Conservation (phyloP, 257 asterid species). For the Capsicum rhomboideum region DNA sequence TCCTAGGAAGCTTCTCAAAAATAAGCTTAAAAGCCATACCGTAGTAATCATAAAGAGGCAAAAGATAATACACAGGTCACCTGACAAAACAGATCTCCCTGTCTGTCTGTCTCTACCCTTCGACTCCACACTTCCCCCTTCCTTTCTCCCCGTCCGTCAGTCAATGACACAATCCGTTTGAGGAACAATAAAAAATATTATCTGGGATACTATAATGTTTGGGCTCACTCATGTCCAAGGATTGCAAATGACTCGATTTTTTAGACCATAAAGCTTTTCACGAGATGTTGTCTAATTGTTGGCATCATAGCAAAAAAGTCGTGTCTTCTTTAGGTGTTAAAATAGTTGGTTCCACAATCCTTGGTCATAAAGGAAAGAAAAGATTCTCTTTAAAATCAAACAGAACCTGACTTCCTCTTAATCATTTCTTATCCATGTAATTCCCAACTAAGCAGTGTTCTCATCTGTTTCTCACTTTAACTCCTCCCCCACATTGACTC, state of each 20-base stretch:
- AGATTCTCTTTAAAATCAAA: background rate
- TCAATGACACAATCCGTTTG: too few species aligned
- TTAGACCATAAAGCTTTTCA: background rate
- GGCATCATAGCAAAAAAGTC: background rate
- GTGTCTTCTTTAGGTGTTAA: background rate
- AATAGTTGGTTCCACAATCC: background rate
- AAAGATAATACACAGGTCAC: background rate
- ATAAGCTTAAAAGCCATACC: background rate
- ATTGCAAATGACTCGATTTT: background rate
- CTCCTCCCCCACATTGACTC: background rate
- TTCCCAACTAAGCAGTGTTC: background rate
- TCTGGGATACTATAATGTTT: background rate
- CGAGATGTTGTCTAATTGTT: background rate
- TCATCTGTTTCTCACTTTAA: background rate
- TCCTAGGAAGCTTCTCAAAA: background rate
- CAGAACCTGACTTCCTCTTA: background rate
- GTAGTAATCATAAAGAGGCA: background rate
- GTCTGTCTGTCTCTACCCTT: background rate
- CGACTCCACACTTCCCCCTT: background rate
- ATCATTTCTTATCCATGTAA: background rate
- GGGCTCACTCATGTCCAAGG: background rate
- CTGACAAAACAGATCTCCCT: background rate
- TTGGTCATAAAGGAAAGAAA: background rate
- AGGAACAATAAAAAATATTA: background rate
- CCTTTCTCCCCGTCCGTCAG: background rate